Conservation (phyloP, 2,329 filamentous ascomycete species). For the Clarireedia paspali region DNA sequence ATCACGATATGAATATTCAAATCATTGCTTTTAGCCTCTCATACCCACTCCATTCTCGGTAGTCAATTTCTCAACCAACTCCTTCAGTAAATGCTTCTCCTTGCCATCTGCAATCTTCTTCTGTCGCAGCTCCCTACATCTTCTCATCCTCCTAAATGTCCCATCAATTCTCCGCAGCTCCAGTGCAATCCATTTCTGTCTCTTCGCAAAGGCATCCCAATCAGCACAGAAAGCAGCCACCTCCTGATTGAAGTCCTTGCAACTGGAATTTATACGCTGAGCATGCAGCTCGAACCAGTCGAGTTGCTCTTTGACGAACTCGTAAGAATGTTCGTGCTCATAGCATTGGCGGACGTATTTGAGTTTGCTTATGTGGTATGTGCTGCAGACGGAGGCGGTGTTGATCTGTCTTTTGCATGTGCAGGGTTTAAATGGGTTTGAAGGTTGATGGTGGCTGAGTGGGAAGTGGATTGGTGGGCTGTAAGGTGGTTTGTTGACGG, state of each 20-base stretch:
- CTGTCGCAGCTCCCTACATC: neutral
- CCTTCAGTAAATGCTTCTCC: neutral
- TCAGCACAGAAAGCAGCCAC: neutral
- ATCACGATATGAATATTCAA: neutral
- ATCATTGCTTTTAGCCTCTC: neutral
- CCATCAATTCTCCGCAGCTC: slow-evolving; percentile 2
- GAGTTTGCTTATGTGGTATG: neutral
- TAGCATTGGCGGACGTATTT: neutral
- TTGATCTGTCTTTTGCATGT: neutral
- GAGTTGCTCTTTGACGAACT: neutral
- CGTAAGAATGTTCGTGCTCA: neutral
- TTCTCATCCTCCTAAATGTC: neutral
- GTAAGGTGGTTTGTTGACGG: neutral
- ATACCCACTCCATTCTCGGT: neutral
- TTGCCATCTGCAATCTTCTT: neutral
- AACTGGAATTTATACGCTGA: neutral
- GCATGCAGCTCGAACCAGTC: neutral
- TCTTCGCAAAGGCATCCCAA: neutral
- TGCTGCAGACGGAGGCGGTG: neutral
- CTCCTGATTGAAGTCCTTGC: neutral
- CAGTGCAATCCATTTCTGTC: slow-evolving; percentile 1
- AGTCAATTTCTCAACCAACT: neutral
- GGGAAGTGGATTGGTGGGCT: neutral
- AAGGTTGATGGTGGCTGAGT: no score
- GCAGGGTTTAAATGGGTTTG: no score